These are phyloP conservation scores for Vigna mungo DNA, from an alignment of 306 rosid species.

Conservation along the genomic window DNA sequence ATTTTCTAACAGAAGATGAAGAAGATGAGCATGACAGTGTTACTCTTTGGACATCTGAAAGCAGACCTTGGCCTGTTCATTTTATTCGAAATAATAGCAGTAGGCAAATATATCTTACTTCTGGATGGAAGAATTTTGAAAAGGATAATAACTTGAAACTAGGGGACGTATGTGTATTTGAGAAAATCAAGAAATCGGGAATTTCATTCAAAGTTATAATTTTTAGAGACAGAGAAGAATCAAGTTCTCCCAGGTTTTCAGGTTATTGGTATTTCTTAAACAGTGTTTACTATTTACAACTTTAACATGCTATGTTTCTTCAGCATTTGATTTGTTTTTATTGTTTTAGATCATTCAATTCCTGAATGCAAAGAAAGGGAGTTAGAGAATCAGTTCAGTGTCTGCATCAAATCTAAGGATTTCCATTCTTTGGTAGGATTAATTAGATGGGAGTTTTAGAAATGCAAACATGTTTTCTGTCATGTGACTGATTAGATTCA, in stretches of 20 bases:
- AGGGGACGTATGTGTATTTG: slow-evolving; percentile 22
- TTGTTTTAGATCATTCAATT: not conserved
- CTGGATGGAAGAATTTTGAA: slow-evolving; percentile 29
- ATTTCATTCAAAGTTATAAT: slow-evolving; percentile 25
- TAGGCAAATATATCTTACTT: not conserved
- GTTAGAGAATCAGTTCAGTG: not conserved
- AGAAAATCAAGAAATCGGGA: not conserved
- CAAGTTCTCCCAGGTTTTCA: not conserved
- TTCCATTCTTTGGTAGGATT: not conserved
- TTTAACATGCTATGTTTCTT: not conserved
- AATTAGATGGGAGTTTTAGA: not conserved
- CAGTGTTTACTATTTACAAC: too few relatives aligned
- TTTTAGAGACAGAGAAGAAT: not conserved
- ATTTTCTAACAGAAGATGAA: not conserved
- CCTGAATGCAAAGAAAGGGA: not conserved
- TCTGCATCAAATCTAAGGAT: not conserved
- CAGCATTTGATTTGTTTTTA: not conserved
- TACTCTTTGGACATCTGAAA: slow-evolving; percentile 9
- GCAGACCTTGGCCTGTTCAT: not conserved
- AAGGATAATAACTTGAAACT: slow-evolving; percentile 11
- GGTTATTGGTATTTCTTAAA: not conserved
- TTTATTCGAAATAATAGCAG: not conserved
- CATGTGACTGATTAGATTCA: not conserved
- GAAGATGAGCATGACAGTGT: not conserved
- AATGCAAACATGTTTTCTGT: not conserved